Base-by-base conservation (phyloP, 495 filamentous ascomycete genomes). In the Lasiosphaeriaceae sp. region DNA sequence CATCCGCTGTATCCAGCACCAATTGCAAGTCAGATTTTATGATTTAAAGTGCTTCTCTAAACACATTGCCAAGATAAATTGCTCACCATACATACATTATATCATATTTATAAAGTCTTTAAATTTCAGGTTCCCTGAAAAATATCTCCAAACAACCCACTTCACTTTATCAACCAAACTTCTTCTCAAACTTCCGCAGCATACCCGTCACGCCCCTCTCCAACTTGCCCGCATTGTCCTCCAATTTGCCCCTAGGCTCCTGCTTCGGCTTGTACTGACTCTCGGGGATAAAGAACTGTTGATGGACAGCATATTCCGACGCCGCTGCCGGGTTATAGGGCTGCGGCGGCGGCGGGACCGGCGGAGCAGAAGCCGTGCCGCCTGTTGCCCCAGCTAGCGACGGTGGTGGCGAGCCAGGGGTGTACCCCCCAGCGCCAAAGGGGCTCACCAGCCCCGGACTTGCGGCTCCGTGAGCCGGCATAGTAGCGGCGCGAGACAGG, bases 141-240 rank as follows among this genome's bases (percentile, higher is more conserved):
- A 53, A 53, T 17, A 17, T 17, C 39, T 14, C 34, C 34, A 41
- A 52, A 23, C 19, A 53, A 17, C 2, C 24, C 44, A n/a, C n/a
- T 24, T 44, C 5, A 17, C 11, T 14, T 0, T 1, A 12, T 50
- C 24, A 21, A 9, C 77, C 87, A 69, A 93, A 83, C 67, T 83
- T 88, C 82, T 94, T 94, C 78, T 96, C 92, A 66, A 96, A 76
- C 73, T 84, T 91, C 84, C 91, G 96, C 64, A 96, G 75, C 70
- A 95, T 86, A 35, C 86, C 79, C 55, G 87, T 86, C 14, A 96
- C 84, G 2, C 87, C 85, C 69, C 84, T 87, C 74, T 96, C 92
- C 48, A 94, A 60, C 61, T 80, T 77, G 2, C 77, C 80, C n/a
- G 86, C 85, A 45, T 79, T 73, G 51, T 87, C 81, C 61, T 92